phyloP scores from a whole-genome alignment of 495 filamentous ascomycete species.

The Astrocystis sublimbata region DNA sequence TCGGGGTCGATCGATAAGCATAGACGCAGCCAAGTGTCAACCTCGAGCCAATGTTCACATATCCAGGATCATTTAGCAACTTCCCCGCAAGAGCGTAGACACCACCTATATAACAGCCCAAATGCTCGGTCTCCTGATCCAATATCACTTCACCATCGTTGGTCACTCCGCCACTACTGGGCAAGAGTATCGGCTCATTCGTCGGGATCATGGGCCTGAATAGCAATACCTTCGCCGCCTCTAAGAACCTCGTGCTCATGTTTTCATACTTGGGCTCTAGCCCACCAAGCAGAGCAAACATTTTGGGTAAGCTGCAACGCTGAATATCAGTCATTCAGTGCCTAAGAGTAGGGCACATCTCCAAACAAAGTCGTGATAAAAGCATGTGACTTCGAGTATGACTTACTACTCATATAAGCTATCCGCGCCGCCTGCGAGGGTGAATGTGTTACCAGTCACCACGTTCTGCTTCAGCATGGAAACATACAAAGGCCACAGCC shows the following conservation, averaged over 20 bases:
- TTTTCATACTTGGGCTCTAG: slow-evolving; percentile 67
- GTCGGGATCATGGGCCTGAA: slow-evolving; percentile 77
- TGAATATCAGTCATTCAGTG: background rate
- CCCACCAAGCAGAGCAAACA: slow-evolving; percentile 72
- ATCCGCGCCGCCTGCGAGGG: slow-evolving; percentile 75
- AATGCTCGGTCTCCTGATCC: slow-evolving; percentile 46
- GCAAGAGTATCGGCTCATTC: slow-evolving; percentile 68
- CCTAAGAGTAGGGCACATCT: too few relatives aligned
- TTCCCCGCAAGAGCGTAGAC: slow-evolving; percentile 81
- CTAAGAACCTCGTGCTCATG: slow-evolving; percentile 72
- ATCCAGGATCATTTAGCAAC: slow-evolving; percentile 64
- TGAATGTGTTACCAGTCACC: slow-evolving; percentile 51
- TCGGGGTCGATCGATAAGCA: slow-evolving; percentile 72
- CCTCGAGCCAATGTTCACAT: slow-evolving; percentile 70
- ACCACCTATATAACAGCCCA: slow-evolving; percentile 77
- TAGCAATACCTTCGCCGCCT: slow-evolving; percentile 67
- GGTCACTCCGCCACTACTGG: slow-evolving; percentile 43
- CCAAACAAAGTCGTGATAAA: background rate
- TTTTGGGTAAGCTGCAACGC: slow-evolving; percentile 59
- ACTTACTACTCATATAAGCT: slow-evolving; percentile 78
- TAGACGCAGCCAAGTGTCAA: slow-evolving; percentile 87
- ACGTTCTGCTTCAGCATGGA: slow-evolving; percentile 56
- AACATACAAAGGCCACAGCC: slow-evolving; percentile 77
- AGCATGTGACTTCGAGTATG: background rate
- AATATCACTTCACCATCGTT: slow-evolving; percentile 28